Base-by-base conservation (phyloP, 371 early-diverging fungal species). In the Chytridiales sp. region DNA sequence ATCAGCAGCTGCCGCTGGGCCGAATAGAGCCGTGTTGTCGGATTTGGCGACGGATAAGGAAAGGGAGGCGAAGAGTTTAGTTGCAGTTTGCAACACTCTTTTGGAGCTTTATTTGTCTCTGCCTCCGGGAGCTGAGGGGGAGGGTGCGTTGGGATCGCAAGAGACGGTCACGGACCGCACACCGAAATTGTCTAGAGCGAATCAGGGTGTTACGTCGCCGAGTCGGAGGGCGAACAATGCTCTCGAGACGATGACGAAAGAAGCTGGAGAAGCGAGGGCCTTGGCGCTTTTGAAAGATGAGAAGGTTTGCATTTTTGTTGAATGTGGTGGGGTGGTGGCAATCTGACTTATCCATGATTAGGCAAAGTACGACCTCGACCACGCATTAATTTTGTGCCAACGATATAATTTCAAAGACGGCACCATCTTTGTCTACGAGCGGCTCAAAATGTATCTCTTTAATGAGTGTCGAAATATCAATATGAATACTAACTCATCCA, bases 351-450 rank as follows among this genome's bases (percentile, higher is more conserved):
- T 32, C 8, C 27, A 21, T 35, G 6, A 39, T 29, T 32, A 69
- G 68, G 74, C 91, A 2, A 74, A 74, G 1, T 92, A 93, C 65
- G 96, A 97, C 73, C 80, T 86, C 47, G 92, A 95, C 62, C 92
- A 94, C 32, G 93, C 94, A 0, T 70, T 94, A 35, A 87, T 95
- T 3, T 80, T 97, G 3, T 95, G 96, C 64, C 86, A 92, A 36
- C 69, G 87, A 49, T 84, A 88, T 47, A 71, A 83, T 3, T 95
- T 93, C 70, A 85, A 85, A 52, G 85, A 86, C 4, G 97, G 95
- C 0, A 84, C 88, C 19, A 84, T 94, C 21, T 91, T 84, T 60
- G 70, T 97, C 24, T 91, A 91, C 59, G 90, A 93, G 74, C 88
- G 85, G 36, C 84, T 87, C 61, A 78, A 75, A 21, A 83, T 90